Evolutionary conservation across 768 basidiomycete genomes (phyloP), one percentile per base, ranked within the genome.

Genomic region (Cystobasidium ongulense): DNA sequence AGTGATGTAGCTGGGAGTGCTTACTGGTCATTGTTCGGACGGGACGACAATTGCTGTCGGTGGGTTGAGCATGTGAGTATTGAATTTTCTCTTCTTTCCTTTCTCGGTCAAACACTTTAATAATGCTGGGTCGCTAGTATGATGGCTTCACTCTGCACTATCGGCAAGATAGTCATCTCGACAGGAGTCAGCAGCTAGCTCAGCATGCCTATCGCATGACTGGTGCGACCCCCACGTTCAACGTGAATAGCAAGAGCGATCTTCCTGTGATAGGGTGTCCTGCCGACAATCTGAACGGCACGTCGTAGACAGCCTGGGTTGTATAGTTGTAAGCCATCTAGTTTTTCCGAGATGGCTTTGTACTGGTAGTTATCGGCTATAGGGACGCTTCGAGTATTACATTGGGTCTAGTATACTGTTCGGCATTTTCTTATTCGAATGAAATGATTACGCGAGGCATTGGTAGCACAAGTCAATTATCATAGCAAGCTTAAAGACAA

Each of bases 121-220:
- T 64, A 7, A n/a, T 10, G 10, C 11, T 27, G 25, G 15, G 3
- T 38, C 33, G 5, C 33, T 27, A 71, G 68, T 23, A 68, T 54
- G 80, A 80, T 52, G 79, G 79, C 0, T 78, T 76, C 50, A 77
- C 78, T 27, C 65, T 78, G 4, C 78, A 78, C 38, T 78, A 78
- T 71, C 75, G 68, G 27, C 31, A 52, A 57, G 13, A 11, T 5
- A 46, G 38, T 8, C 7, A 31, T 13, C 2, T 71, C 29, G 53
- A 59, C n/a, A 46, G 43, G n/a, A 71, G 68, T 59, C 38, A 53
- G 17, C 50, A 36, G 21, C 54, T 71, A 25, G 53, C 52, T 10
- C 29, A 59, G 36, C 68, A 71, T 41, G 68, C 68, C 2, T 71
- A 71, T 43, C 33, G 27, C 25, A 57, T 38, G 68, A 17, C 68